A percentile compares a stretch with the other conserved stretches of the same genome.
These are phyloP conservation scores for Lithohypha guttulata DNA, from an alignment of 2,329 filamentous ascomycete genomes.

Conservation along the genomic window DNA sequence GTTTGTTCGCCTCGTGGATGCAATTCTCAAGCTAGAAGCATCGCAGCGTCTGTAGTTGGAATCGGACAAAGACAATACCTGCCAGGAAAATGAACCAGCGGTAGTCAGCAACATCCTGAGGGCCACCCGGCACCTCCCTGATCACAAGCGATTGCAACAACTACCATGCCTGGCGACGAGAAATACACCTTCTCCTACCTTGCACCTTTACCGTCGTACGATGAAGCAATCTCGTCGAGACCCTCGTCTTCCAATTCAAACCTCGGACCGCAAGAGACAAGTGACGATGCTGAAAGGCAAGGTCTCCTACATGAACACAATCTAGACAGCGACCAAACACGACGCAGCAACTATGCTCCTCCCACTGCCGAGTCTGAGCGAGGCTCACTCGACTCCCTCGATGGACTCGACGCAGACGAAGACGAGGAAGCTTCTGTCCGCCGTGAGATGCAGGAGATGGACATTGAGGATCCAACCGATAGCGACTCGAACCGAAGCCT, in stretches of 20 bases:
- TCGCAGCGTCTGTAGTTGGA: no score
- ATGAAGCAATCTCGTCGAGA: slow-evolving; percentile 61
- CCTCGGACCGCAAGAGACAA: slow-evolving; percentile 48
- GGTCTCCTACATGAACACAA: slow-evolving; percentile 56
- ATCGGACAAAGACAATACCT: no score
- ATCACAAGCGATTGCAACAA: no score
- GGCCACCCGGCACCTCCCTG: no score
- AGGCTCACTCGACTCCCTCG: slow-evolving; percentile 46
- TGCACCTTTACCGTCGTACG: slow-evolving; percentile 66
- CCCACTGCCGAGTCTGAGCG: slow-evolving; percentile 78
- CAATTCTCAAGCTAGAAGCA: no score
- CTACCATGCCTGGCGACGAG: slow-evolving; percentile 6
- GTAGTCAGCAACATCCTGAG: no score
- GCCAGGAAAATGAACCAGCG: no score
- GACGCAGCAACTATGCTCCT: slow-evolving; percentile 55
- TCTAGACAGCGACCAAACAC: slow-evolving; percentile 28
- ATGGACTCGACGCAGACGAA: slow-evolving; percentile 44
- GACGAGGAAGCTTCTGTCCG: slow-evolving; percentile 55
- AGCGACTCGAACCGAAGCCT: slow-evolving; percentile 27
- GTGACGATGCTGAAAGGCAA: slow-evolving; percentile 64
- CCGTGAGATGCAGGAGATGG: slow-evolving; percentile 79
- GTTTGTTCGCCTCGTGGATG: no score
- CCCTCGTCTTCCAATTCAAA: slow-evolving; percentile 40
- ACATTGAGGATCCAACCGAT: slow-evolving; percentile 57
- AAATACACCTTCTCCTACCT: slow-evolving; percentile 8